Percentiles rank a stretch among this genome's conserved stretches.
phyloP scores from a whole-genome alignment of 1,139 yeast genomes.

The Suhomyces terraborum region DNA sequence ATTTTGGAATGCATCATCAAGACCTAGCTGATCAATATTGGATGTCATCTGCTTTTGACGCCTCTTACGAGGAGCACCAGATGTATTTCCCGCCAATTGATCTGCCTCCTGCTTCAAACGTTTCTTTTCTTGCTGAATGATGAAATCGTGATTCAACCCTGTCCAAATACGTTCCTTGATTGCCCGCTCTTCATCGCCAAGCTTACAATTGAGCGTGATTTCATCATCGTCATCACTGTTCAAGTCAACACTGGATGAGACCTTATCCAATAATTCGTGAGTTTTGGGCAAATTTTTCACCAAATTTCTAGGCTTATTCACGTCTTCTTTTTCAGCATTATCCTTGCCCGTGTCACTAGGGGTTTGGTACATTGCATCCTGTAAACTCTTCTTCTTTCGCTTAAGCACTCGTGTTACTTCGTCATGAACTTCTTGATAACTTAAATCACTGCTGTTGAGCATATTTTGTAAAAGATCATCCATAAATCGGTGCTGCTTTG shows the following conservation, averaged over 20 bases:
- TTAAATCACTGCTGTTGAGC: slow-evolving; percentile 27
- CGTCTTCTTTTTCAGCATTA: slow-evolving; percentile 16
- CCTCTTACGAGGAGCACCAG: slow-evolving; percentile 46
- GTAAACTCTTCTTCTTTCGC: slow-evolving; percentile 25
- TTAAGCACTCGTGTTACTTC: slow-evolving; percentile 27
- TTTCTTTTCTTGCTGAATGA: slow-evolving; percentile 83
- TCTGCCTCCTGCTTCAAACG: slow-evolving; percentile 86
- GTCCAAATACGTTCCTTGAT: slow-evolving; percentile 85
- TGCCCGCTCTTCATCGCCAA: slow-evolving; percentile 65
- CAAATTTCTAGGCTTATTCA: slow-evolving; percentile 58
- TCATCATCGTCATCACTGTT: slow-evolving; percentile 80
- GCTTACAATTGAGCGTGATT: slow-evolving; percentile 53
- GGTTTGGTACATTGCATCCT: slow-evolving; percentile 25
- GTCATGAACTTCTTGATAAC: slow-evolving; percentile 22
- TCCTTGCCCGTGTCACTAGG: slow-evolving; percentile 26
- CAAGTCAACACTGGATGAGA: slow-evolving; percentile 59
- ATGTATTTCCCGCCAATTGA: slow-evolving; percentile 71
- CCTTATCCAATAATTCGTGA: slow-evolving; percentile 48
- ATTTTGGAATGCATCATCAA: slow-evolving; percentile 40
- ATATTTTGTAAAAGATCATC: slow-evolving; percentile 8
- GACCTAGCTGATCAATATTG: slow-evolving; percentile 23
- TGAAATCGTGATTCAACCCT: slow-evolving; percentile 81
- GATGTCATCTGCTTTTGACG: slow-evolving; percentile 27
- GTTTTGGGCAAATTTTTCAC: slow-evolving; percentile 57
- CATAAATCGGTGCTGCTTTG: slow-evolving; percentile 10